Conservation (phyloP, 1,139 yeast species). For the Candida sojae region DNA sequence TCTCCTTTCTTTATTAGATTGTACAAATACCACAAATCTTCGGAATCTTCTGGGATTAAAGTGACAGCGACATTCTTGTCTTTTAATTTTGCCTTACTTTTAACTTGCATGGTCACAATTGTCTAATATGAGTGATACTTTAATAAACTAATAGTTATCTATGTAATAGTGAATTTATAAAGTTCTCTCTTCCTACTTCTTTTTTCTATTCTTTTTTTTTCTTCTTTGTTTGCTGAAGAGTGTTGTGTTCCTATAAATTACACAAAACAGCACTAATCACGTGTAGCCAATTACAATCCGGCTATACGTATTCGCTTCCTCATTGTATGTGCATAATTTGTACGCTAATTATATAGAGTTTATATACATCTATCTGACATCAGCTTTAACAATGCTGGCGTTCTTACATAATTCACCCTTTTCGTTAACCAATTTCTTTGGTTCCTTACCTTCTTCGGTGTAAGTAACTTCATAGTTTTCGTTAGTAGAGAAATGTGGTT, state of each 20-base stretch:
- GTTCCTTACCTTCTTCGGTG: constrained; percentile 79
- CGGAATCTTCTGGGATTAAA: constrained; percentile 81
- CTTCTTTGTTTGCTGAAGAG: too few relatives aligned
- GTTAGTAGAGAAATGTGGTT: constrained; percentile 85
- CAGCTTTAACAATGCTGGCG: constrained; percentile 64
- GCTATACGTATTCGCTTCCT: not conserved
- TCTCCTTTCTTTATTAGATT: constrained; percentile 80
- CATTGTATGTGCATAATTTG: not conserved
- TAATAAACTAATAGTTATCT: too few relatives aligned
- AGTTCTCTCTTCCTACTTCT: not conserved
- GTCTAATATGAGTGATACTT: too few relatives aligned
- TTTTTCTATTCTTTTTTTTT: not conserved
- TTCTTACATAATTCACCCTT: constrained; percentile 75
- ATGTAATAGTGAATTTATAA: not conserved
- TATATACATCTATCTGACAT: constrained; percentile 55
- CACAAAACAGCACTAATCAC: not conserved
- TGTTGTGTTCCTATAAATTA: too few relatives aligned
- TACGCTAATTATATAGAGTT: not conserved
- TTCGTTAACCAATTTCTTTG: constrained; percentile 74
- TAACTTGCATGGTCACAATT: constrained; percentile 15
- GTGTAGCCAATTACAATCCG: not conserved
- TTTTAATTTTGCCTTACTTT: constrained; percentile 27
- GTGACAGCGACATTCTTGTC: constrained; percentile 68
- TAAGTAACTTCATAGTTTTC: constrained; percentile 76
- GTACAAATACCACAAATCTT: constrained; percentile 87